Conservation (phyloP, 177 flowering plant species). For the Vitis hybrid region DNA sequence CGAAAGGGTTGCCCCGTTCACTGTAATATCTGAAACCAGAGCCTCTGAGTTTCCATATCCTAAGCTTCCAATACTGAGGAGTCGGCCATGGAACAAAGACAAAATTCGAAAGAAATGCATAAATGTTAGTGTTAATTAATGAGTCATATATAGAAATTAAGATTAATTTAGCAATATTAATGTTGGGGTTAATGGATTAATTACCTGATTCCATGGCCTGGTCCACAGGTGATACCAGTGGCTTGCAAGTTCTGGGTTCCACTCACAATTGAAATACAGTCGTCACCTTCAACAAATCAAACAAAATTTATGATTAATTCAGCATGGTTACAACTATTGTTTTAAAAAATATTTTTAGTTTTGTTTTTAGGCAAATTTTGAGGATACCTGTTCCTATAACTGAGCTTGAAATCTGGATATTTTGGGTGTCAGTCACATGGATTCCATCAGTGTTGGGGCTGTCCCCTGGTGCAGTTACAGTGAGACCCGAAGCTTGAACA, state of each 20-base stretch:
- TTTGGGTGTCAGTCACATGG: constrained; percentile 61
- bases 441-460: constrained; percentile 98
- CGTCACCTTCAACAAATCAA: no score
- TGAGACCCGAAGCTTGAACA: not conserved
- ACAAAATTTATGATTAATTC: no score
- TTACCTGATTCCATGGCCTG: constrained; percentile 96
- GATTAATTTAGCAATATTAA: not conserved
- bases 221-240: constrained; percentile 68
- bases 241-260: constrained; percentile 53
- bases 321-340: no score
- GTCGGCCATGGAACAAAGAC: not conserved
- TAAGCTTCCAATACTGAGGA: constrained; percentile 77
- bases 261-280: no score
- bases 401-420: constrained; percentile 43
- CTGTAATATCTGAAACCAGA: constrained; percentile 56
- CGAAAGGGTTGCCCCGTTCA: constrained; percentile 53
- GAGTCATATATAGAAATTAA: not conserved
- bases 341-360: no score
- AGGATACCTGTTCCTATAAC: constrained; percentile 60
- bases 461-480: constrained; percentile 31
- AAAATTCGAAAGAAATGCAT: not conserved
- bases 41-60: constrained; percentile 55
- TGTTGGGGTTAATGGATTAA: not conserved
- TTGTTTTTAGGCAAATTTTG: no score
- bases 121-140: no score